phyloP scores from a whole-genome alignment of 768 basidiomycete genomes.

The Hygrocybe punicea region DNA sequence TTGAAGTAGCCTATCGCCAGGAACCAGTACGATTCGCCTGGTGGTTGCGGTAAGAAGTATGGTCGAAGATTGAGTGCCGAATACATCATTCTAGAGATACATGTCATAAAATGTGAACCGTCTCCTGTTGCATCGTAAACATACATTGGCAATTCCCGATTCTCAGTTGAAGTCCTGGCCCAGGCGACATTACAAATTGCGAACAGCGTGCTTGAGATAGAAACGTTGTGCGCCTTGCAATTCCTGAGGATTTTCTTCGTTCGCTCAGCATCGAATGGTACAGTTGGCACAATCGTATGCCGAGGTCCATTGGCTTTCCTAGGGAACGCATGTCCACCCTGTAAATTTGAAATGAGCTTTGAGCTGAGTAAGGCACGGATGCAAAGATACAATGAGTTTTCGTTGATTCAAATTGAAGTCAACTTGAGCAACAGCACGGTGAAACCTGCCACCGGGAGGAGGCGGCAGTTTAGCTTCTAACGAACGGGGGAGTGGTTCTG shows the following conservation, averaged over 20 bases:
- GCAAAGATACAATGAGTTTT: conserved; percentile 49
- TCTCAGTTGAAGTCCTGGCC: conserved; percentile 47
- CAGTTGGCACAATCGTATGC: conserved; percentile 67
- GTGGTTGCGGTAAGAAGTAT: conserved; percentile 42
- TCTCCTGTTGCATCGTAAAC: conserved; percentile 9
- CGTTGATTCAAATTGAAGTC: conserved; percentile 56
- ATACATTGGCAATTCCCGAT: conserved; percentile 52
- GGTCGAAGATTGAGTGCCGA: conserved; percentile 79
- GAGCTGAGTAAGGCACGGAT: not conserved
- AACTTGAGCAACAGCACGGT: conserved; percentile 46
- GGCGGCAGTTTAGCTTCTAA: conserved; percentile 51
- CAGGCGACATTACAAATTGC: conserved; percentile 74
- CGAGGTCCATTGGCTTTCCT: conserved; percentile 42
- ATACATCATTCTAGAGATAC: conserved; percentile 65
- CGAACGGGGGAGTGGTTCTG: conserved; percentile 32
- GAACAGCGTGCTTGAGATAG: conserved; percentile 72
- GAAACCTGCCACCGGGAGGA: conserved; percentile 26
- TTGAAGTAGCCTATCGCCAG: conserved; percentile 82
- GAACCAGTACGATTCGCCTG: conserved; percentile 72
- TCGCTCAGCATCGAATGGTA: conserved; percentile 50
- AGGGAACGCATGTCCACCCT: conserved; percentile 78
- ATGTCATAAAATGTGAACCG: not conserved
- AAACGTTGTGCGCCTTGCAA: conserved; percentile 70
- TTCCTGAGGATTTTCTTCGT: conserved; percentile 63
- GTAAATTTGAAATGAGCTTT: not conserved